Evolutionary conservation across 495 filamentous ascomycete genomes (phyloP).

Genomic region (Penicillium pulvis): DNA sequence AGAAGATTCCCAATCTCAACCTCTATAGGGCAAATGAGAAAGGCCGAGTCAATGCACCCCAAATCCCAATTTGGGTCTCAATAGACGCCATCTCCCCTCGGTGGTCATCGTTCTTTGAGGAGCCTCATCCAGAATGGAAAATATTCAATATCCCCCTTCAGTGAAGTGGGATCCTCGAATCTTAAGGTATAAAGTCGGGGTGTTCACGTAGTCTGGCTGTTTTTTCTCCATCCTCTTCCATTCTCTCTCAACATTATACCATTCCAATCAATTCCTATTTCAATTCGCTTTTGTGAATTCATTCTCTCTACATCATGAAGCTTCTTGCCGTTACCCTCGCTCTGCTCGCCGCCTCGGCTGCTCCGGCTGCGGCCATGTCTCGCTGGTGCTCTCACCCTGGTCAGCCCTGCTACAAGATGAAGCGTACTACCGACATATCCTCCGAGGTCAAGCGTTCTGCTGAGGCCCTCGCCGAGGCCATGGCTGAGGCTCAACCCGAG

Average conservation of each 20-base stretch:
- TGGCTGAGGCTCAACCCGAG: constrained; percentile 34
- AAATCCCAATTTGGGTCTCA: constrained; percentile 7
- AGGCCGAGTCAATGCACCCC: background rate
- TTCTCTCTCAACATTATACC: constrained; percentile 14
- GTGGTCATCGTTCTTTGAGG: background rate
- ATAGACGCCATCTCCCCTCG: constrained; percentile 5
- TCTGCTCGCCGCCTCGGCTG: constrained; percentile 39
- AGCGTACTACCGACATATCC: constrained; percentile 37
- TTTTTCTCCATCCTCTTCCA: constrained; percentile 17
- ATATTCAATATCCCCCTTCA: background rate
- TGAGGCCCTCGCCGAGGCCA: constrained; percentile 50
- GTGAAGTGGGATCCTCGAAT: background rate
- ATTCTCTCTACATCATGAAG: constrained; percentile 48
- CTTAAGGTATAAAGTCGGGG: background rate
- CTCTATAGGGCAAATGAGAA: background rate
- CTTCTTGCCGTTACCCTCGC: constrained; percentile 40
- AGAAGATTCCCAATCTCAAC: background rate
- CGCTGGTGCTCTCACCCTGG: constrained; percentile 40
- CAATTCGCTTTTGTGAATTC: constrained; percentile 9
- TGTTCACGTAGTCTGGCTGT: background rate
- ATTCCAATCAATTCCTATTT: constrained; percentile 12
- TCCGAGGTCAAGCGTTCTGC: constrained; percentile 51
- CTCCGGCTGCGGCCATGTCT: constrained; percentile 36
- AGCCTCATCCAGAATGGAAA: background rate
- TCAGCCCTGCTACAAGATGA: constrained; percentile 36